Percentiles rank a stretch among this genome's conserved stretches.
phyloP scores from a whole-genome alignment of 108 stramenopile species.

The Aurantiochytrium sp. region DNA sequence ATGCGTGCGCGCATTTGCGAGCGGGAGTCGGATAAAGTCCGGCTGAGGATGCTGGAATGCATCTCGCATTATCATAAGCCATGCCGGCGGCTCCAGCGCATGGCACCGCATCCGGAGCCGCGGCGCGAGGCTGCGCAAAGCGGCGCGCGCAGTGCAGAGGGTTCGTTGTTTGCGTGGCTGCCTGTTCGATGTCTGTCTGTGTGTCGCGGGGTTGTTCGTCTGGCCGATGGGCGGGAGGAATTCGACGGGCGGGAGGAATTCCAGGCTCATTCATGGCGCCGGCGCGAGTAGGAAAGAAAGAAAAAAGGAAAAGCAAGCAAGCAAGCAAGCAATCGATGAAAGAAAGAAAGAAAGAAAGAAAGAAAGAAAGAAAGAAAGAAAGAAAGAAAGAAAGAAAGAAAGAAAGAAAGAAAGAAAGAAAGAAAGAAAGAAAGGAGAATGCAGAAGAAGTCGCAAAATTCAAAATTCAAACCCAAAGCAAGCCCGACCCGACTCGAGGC shows the following conservation, averaged over 20 bases:
- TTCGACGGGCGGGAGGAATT: neutral
- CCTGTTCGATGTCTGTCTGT: no score
- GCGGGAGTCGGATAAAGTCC: no score
- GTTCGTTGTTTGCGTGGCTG: no score
- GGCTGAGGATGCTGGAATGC: neutral
- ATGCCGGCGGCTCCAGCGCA: neutral
- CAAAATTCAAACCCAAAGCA: neutral
- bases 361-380: neutral
- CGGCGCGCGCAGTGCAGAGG: no score
- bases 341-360: neutral
- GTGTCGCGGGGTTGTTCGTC: no score
- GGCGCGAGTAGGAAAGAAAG: neutral
- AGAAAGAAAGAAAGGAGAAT: neutral
- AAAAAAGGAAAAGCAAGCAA: neutral
- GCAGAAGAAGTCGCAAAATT: neutral
- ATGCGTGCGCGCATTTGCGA: no score
- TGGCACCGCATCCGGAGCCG: neutral
- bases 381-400: neutral
- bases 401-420: neutral
- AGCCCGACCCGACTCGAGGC: neutral
- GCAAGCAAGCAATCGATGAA: neutral
- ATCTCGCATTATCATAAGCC: neutral
- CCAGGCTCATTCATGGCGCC: neutral
- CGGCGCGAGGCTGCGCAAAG: neutral
- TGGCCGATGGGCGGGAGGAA: no score